Conservation (phyloP, 768 basidiomycete species). For the Tulasnella sp. region DNA sequence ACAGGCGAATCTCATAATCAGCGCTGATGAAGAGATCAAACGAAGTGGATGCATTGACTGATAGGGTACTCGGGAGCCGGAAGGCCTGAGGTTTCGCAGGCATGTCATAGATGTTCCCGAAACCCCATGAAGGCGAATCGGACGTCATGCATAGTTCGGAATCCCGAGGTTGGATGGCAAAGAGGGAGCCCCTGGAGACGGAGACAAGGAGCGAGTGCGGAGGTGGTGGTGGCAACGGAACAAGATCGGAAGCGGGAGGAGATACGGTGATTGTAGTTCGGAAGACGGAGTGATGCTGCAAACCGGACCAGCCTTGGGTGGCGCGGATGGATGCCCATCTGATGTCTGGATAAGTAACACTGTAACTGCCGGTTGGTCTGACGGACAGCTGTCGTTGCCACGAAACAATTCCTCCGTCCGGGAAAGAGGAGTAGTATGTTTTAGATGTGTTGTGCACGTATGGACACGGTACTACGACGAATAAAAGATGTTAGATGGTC, state of each 20-base stretch:
- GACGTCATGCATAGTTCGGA: too few species aligned
- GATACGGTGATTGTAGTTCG: conserved; percentile 3
- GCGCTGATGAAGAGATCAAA: conserved; percentile 15
- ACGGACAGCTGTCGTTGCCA: not conserved
- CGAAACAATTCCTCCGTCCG: conserved; percentile 12
- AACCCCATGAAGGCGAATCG: not conserved
- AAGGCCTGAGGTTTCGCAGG: not conserved
- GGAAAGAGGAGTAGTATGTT: conserved; percentile 2
- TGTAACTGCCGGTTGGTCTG: not conserved
- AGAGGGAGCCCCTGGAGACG: conserved; percentile 12
- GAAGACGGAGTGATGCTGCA: conserved; percentile 17
- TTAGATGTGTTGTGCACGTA: not conserved
- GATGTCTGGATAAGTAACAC: conserved; percentile 7
- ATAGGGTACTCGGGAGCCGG: not conserved
- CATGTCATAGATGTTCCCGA: conserved; percentile 14
- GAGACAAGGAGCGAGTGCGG: not conserved
- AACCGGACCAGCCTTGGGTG: conserved; percentile 13
- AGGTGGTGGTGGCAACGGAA: too few species aligned
- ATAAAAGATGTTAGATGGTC: not conserved
- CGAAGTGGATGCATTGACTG: not conserved
- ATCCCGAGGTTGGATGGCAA: conserved; percentile 7
- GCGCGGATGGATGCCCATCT: conserved; percentile 7
- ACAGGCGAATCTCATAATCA: conserved; percentile 17
- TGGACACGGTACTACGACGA: not conserved
- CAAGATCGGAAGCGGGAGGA: not conserved